Evolutionary conservation across 2,329 filamentous ascomycete genomes (phyloP), one percentile per base, ranked within the genome.

Genomic region (Cercospora nicotianae): DNA sequence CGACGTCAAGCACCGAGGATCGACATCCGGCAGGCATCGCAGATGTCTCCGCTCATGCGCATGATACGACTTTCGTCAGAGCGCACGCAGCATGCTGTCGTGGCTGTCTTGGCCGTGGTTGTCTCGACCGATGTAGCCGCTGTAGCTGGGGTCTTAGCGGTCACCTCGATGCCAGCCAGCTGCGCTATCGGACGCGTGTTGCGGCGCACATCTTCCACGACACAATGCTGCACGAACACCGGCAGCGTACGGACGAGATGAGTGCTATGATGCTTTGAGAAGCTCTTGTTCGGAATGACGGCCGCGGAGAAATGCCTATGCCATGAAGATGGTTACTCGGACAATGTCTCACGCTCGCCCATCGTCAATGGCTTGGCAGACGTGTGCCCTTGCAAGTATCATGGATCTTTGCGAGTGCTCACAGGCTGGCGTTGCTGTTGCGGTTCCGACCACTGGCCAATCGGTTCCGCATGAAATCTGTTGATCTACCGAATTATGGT

Each of bases 11-110:
- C 55, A 59, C 55, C 31, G 28, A 36, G 28, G 55, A 59, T 59
- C 55, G 55, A 59, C 28, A 36, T 59, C 28, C 31, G n/a, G 55
- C 55, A 59, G 55, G 55, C 55, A 59, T 59, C 55, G 55, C 55
- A 59, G 28, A 59, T 36, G 12, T 30, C 55, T 59, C 55, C 55
- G 55, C 48, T 53, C 48, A 53, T 13, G 20, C 48, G 13, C 12
- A 53, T 53, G 48, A 7, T 8, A 26, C 23, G 48, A 53, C 23
- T 53, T 30, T 53, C 23, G 48, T 53, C 48, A 53, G 48, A 53
- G 48, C 36, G 36, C 36, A 7, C 23, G 9, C 48, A 53, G 48
- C 48, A 53, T 53, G 42, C 42, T 30, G 10, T 20, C 48, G 42
- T 39, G 36, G 6, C 36, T 39, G 6, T n/a, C 36, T 39, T 39